Percentiles rank a stretch among this genome's conserved stretches.
These are phyloP conservation scores for Beauveria medogensis DNA, from an alignment of 2,329 filamentous ascomycete species.

Conservation along the genomic window DNA sequence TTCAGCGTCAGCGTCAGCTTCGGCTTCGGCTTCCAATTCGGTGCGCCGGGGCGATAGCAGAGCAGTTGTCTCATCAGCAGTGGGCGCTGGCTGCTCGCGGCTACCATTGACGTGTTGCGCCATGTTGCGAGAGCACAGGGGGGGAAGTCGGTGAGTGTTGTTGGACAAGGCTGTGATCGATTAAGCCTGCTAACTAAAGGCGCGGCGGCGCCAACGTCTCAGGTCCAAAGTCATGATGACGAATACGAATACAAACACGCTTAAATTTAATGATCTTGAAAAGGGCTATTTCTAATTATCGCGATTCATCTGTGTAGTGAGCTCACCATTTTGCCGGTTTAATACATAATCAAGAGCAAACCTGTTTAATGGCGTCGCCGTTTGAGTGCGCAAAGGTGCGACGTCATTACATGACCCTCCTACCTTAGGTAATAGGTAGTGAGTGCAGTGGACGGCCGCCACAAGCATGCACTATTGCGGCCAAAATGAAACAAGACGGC, in stretches of 20 bases:
- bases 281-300: not conserved
- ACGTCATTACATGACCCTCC: too few relatives aligned
- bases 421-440: too few relatives aligned
- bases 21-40: not conserved
- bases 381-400: too few relatives aligned
- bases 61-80: not conserved
- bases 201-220: not conserved
- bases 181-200: not conserved
- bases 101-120: not conserved
- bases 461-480: too few relatives aligned
- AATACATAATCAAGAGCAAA: not conserved
- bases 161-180: not conserved
- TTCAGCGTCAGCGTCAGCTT: not conserved
- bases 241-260: not conserved
- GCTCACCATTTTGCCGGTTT: not conserved
- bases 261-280: not conserved
- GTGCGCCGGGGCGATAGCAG: not conserved
- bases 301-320: not conserved
- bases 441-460: too few relatives aligned
- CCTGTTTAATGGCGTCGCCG: not conserved
- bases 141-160: not conserved
- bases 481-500: too few relatives aligned
- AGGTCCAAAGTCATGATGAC: not conserved
- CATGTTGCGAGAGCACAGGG: not conserved
- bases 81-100: not conserved